These are phyloP conservation scores for Pythium brachiatum DNA, from an alignment of 352 stramenopile genomes.

Conservation along the genomic window DNA sequence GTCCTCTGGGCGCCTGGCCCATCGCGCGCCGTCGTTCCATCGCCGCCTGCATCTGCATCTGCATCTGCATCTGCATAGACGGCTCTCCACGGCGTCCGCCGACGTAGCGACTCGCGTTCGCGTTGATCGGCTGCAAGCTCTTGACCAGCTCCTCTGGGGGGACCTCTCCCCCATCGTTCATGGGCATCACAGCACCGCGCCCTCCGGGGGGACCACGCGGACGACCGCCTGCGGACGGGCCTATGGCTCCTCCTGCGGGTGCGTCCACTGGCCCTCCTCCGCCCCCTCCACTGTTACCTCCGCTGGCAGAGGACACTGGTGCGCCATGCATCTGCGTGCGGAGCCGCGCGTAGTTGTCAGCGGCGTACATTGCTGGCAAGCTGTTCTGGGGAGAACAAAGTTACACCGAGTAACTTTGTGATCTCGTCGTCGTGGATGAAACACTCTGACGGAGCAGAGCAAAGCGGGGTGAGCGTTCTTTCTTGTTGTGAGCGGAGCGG, in stretches of 20 bases:
- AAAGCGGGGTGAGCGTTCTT: background rate
- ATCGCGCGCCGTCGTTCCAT: conserved; percentile 1
- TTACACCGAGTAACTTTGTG: conserved; percentile 6
- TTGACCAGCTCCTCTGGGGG: conserved; percentile 24
- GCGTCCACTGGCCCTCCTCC: background rate
- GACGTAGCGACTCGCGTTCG: background rate
- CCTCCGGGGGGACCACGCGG: conserved; percentile 7
- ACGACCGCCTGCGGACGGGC: conserved; percentile 1
- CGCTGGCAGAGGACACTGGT: background rate
- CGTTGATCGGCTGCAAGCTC: conserved; percentile 15
- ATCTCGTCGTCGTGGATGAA: background rate
- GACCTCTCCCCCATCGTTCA: conserved; percentile 3
- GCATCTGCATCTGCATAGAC: background rate
- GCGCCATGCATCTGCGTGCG: background rate
- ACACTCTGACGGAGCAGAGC: background rate
- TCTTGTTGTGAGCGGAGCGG: background rate
- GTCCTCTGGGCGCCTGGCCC: conserved; percentile 5
- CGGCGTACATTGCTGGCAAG: conserved; percentile 1
- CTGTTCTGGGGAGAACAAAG: background rate
- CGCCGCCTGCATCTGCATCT: conserved; percentile 1
- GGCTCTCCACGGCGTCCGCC: background rate
- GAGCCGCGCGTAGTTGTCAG: conserved; percentile 8
- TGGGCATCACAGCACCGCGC: background rate
- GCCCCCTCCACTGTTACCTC: background rate
- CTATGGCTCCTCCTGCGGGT: background rate